Base-by-base conservation (phyloP, 345 rosid genomes). In the Arabidopsis suecica region DNA sequence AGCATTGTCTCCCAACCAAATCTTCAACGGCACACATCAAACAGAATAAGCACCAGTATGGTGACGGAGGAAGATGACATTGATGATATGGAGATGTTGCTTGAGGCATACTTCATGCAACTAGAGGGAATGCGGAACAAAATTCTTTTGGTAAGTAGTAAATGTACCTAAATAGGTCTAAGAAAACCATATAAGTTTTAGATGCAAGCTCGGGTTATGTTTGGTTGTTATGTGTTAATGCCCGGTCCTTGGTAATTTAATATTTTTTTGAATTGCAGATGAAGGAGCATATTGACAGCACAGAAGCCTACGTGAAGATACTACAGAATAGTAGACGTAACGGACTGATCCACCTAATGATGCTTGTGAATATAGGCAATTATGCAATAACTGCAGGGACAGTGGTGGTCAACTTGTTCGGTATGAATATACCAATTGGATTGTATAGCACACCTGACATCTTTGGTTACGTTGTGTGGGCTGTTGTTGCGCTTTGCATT, bases 21-120 rank as follows among this genome's bases (percentile, higher is more conserved):
- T 28, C 83, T 84, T 54, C 81, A 65, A 58, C 86, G 79, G 47
- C 65, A 79, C 44, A 64, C 83, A 77, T 87, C 96, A 65, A 80
- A 61, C 61, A 81, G 86, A 73, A 89, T 93, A 73, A 89, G 95
- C 36, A 82, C 73, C 18, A 91, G 90, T 81, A 44, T 86, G 63
- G 71, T 84, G 64, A 85, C 84, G 55, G 87, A 82, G 33, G 91
- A 83, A 45, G 73, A 83, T 57, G 93, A 88, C 69, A 97, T 87
- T 34, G 93, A 93, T 74, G 97, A 91, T 71, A 58, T 93, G 71
- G 98, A 93, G 77, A 91, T 89, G 98, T 78, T 93, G 79, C 87
- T 93, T 22, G 97, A 93, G 73, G 93, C 98, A 49, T 93, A 93
- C 77, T 93, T 93, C 66, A 86, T 91, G 91, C 97, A 93, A 83